phyloP scores from a whole-genome alignment of 257 asterid genomes.

The Salvia splendens region DNA sequence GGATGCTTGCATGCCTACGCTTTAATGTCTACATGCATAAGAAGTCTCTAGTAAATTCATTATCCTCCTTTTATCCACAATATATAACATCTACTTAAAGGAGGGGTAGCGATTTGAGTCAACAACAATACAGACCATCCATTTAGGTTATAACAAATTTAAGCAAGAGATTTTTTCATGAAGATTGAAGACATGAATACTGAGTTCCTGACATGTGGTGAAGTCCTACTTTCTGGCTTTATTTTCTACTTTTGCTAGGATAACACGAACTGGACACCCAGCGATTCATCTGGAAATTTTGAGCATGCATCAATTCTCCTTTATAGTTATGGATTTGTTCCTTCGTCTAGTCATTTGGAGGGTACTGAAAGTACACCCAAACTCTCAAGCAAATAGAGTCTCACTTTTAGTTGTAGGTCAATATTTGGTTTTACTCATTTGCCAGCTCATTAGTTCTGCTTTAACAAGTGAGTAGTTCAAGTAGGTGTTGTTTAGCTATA shows the following conservation, averaged over 20 bases:
- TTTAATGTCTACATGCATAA: background rate
- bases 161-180: background rate
- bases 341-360: constrained; percentile 7
- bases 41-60: constrained; percentile 7
- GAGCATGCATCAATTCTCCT: constrained; percentile 21
- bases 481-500: constrained; percentile 4
- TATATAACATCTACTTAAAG: background rate
- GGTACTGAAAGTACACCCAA: constrained; percentile 6
- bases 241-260: constrained; percentile 17
- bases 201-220: background rate
- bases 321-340: constrained; percentile 2
- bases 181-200: background rate
- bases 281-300: background rate
- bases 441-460: constrained; percentile 1
- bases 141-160: constrained; percentile 5
- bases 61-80: constrained; percentile 5
- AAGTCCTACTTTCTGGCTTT: constrained; percentile 4
- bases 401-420: background rate
- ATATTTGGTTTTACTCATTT: background rate
- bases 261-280: background rate
- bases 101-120: background rate
- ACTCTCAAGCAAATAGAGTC: constrained; percentile 3
- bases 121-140: background rate
- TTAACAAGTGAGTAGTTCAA: constrained; percentile 9
- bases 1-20: constrained; percentile 18